Base-by-base conservation (phyloP, 805 yeast species). In the Candida insectorum region DNA sequence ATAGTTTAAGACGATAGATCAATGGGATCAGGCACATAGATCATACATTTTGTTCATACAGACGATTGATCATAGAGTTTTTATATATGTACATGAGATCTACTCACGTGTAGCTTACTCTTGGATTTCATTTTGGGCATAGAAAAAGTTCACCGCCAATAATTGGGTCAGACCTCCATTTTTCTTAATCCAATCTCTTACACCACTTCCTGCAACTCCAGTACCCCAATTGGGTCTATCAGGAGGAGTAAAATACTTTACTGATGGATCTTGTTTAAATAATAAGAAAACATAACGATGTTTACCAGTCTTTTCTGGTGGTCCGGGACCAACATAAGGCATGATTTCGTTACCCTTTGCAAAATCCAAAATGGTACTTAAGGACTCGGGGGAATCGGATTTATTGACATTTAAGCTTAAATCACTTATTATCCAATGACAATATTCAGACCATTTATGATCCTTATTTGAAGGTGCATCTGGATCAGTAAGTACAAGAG, bases 391-490 rank as follows among this genome's bases (percentile, higher is more conserved):
- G 19, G 47, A 49, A 16, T 52, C 50, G 6, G 36, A 28, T 6
- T 37, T 39, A 9, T 36, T 34, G 15, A 40, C 36, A 22, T 38
- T 35, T 47, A 77, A 59, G 26, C 62, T 51, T 47, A 81, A 69
- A 45, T 81, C 80, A 2, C 77, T 59, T 20, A 69, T 62, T 24
- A 88, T 64, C 70, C 76, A 85, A 62, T 88, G 97, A 34, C 83
- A 78, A 55, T 69, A 88, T 58, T 88, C 95, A 3, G 93, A 81
- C 94, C 95, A 87, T 54, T 79, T 85, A 51, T 81, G 77, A 56
- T 88, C 96, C 3, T 74, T 70, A 46, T 78, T 73, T 3, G 88
- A 75, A 10, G 97, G 97, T 6, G 96, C 96, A 65, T 88, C 96
- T 1, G 97, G 97, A 58, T 88, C 96, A 6, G 96, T 89, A 44